Evolutionary conservation across 23 red algal species (phyloP).

Genomic region (Gracilaria gracilis): DNA sequence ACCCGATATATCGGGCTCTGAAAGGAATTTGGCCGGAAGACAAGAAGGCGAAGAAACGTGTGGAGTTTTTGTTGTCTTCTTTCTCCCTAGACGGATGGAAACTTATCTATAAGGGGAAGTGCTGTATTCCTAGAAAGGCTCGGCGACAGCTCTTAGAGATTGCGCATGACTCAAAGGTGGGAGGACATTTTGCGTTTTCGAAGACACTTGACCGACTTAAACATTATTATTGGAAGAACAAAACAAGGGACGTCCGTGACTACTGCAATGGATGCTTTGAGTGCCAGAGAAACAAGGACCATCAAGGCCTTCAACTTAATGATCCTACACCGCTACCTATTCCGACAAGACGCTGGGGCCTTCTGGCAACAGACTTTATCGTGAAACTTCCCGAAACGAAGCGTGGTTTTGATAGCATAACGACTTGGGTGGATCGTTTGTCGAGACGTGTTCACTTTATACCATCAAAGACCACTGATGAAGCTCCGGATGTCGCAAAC

Average conservation of each 20-base stretch:
- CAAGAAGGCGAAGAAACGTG: neutral
- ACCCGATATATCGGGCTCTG: neutral
- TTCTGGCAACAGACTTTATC: constrained; percentile 3
- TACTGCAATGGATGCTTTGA: constrained; percentile 2
- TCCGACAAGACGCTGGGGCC: constrained; percentile 10
- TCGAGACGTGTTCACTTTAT: constrained; percentile 27
- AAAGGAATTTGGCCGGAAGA: neutral
- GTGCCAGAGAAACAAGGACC: constrained; percentile 19
- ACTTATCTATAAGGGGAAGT: constrained; percentile 25
- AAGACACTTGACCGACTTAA: constrained; percentile 21
- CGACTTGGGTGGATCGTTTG: neutral
- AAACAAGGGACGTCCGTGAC: neutral
- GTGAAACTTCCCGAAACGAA: constrained; percentile 10
- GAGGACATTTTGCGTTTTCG: constrained; percentile 35
- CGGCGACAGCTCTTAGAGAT: neutral
- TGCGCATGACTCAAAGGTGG: constrained; percentile 28
- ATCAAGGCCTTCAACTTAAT: neutral
- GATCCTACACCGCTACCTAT: neutral
- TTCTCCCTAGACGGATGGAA: constrained; percentile 4
- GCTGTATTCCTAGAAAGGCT: neutral
- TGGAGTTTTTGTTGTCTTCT: constrained; percentile 10
- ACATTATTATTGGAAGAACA: constrained; percentile 10
- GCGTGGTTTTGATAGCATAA: neutral
- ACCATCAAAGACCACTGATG: neutral
- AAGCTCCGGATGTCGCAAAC: neutral